Conservation (phyloP, 164 flowering plant species). For the Vitis rupestris region DNA sequence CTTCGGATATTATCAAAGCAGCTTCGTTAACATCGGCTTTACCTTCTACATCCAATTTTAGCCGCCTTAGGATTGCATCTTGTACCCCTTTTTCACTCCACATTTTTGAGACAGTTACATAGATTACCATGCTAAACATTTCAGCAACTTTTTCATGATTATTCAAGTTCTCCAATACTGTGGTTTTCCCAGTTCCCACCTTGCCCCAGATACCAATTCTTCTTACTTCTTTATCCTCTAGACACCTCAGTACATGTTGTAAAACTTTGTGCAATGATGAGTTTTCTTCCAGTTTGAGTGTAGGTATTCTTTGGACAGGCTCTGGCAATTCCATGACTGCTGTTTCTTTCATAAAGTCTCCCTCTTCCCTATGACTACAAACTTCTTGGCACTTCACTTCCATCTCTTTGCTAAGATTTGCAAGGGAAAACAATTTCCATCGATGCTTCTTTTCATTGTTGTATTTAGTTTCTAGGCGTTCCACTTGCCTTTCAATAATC, state of each 20-base stretch:
- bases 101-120: constrained; percentile 5
- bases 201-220: constrained; percentile 17
- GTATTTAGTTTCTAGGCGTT: not conserved
- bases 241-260: not conserved
- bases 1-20: not conserved
- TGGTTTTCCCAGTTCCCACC: constrained; percentile 16
- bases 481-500: not conserved
- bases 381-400: not conserved
- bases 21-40: not conserved
- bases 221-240: not conserved
- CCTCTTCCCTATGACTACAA: not conserved
- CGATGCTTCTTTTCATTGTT: not conserved
- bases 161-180: constrained; percentile 9
- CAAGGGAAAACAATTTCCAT: not conserved
- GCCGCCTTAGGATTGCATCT: not conserved
- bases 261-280: not conserved
- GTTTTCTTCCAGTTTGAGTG: not conserved
- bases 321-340: not conserved
- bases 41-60: not conserved
- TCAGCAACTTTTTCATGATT: constrained; percentile 1
- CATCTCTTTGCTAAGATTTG: not conserved
- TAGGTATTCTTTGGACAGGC: not conserved
- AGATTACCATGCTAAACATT: constrained; percentile 20
- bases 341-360: not conserved
- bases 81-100: constrained; percentile 9